Conservation (phyloP, 148 eudicot species). For the Arctostaphylos glauca region DNA sequence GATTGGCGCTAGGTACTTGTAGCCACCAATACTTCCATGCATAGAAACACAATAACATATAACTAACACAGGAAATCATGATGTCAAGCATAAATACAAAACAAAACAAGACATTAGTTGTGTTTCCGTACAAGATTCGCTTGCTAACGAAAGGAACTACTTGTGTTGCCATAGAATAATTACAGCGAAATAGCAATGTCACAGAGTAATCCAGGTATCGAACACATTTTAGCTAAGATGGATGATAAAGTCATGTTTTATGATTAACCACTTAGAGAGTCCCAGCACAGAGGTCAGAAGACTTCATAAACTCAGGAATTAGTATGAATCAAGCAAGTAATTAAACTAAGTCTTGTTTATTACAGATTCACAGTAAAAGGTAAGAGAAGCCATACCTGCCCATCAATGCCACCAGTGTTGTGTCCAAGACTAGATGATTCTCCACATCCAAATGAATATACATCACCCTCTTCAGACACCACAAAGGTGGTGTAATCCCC, state of each 20-base stretch:
- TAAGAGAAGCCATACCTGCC: conserved; percentile 42
- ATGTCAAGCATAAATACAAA: neutral
- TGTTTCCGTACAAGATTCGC: too few species aligned
- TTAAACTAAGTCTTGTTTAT: too few species aligned
- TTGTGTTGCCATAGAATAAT: neutral
- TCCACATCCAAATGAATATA: conserved; percentile 89
- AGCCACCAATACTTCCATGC: neutral
- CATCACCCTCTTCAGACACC: conserved; percentile 72
- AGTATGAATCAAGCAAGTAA: too few species aligned
- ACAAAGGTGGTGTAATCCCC: conserved; percentile 94
- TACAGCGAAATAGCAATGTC: neutral
- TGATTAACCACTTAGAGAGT: neutral
- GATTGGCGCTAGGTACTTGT: neutral
- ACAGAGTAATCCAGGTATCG: neutral
- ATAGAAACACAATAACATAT: neutral
- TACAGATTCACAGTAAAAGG: neutral
- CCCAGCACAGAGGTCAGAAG: neutral
- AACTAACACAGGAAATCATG: neutral
- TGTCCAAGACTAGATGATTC: conserved; percentile 95
- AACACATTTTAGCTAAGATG: too few species aligned
- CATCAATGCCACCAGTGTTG: conserved; percentile 47
- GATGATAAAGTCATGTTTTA: too few species aligned
- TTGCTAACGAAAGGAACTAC: neutral
- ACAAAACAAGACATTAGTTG: neutral
- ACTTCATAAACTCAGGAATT: neutral